Evolutionary conservation across 2,329 filamentous ascomycete species (phyloP).

Genomic region (Diplodia mutila): DNA sequence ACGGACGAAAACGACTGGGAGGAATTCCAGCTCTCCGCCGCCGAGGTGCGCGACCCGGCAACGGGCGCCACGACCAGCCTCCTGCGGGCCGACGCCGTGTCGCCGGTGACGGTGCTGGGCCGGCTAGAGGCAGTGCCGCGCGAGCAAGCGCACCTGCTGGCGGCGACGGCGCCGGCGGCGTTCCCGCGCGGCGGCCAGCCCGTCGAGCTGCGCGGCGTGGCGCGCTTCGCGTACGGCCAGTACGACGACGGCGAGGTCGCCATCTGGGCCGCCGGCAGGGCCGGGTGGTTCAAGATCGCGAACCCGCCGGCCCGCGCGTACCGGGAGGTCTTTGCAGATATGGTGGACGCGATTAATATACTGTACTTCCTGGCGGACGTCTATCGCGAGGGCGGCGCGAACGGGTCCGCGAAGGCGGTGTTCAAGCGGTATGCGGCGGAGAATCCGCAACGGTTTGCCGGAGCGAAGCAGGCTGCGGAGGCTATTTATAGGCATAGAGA

Average conservation of each 20-base stretch:
- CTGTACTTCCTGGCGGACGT: conserved; percentile 66
- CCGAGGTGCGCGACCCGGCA: conserved; percentile 61
- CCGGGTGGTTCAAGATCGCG: conserved; percentile 70
- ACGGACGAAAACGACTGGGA: conserved; percentile 59
- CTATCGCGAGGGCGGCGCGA: conserved; percentile 45
- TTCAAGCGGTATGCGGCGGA: conserved; percentile 36
- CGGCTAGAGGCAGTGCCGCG: conserved; percentile 49
- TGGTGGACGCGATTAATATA: conserved; percentile 65
- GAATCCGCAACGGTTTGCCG: conserved; percentile 35
- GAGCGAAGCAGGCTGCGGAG: conserved; percentile 33
- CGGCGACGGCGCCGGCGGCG: background rate
- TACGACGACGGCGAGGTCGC: conserved; percentile 60
- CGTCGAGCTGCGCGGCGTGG: conserved; percentile 61
- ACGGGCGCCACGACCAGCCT: conserved; percentile 60
- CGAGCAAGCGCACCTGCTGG: conserved; percentile 33
- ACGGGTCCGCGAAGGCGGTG: conserved; percentile 37
- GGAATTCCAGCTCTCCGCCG: conserved; percentile 64
- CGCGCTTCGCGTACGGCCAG: conserved; percentile 52
- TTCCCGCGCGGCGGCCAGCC: background rate
- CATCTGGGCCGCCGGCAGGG: conserved; percentile 68
- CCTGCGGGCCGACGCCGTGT: conserved; percentile 62
- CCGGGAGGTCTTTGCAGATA: conserved; percentile 58
- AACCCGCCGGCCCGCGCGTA: conserved; percentile 59
- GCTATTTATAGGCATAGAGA: conserved; percentile 43
- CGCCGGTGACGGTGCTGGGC: conserved; percentile 66